A percentile compares a stretch with the other conserved stretches of the same genome.
Conservation (phyloP, 2,329 filamentous ascomycete species). For the Saccharata proteae region DNA sequence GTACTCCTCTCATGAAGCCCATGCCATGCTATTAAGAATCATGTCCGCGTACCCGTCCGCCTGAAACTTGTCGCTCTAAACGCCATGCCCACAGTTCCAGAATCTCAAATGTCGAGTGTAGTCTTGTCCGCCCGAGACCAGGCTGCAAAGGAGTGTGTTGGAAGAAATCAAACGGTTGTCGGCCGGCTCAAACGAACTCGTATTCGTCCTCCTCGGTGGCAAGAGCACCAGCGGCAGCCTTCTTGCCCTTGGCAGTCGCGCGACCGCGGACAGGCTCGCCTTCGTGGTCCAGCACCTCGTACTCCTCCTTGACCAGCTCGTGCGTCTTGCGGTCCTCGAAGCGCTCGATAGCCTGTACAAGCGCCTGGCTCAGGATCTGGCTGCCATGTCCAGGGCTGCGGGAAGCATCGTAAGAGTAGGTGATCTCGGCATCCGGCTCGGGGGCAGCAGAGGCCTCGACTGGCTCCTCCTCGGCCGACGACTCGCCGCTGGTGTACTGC, state of each 20-base stretch:
- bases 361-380: constrained; percentile 44
- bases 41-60: no score
- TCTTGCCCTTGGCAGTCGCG: constrained; percentile 23
- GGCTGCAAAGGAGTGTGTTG: background rate
- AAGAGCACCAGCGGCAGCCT: constrained; percentile 12
- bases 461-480: constrained; percentile 33
- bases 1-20: constrained; percentile 10
- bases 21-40: constrained; percentile 5
- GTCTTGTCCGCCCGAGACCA: no score
- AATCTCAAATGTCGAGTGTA: no score
- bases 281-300: constrained; percentile 38
- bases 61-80: no score
- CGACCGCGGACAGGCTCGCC: constrained; percentile 21
- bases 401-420: constrained; percentile 42
- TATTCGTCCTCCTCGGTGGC: constrained; percentile 28
- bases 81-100: no score
- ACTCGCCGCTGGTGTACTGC: constrained; percentile 23
- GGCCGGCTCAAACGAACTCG: constrained; percentile 30
- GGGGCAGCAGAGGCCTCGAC: constrained; percentile 32
- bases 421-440: constrained; percentile 34
- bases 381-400: constrained; percentile 40
- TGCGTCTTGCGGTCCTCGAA: constrained; percentile 50
- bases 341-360: constrained; percentile 46
- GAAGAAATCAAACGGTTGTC: background rate
- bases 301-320: constrained; percentile 48